Percentiles rank a stretch among this genome's conserved stretches.
These are phyloP conservation scores for Triticum dicoccoides DNA, from an alignment of 176 grass and related monocot species.

Conservation along the genomic window DNA sequence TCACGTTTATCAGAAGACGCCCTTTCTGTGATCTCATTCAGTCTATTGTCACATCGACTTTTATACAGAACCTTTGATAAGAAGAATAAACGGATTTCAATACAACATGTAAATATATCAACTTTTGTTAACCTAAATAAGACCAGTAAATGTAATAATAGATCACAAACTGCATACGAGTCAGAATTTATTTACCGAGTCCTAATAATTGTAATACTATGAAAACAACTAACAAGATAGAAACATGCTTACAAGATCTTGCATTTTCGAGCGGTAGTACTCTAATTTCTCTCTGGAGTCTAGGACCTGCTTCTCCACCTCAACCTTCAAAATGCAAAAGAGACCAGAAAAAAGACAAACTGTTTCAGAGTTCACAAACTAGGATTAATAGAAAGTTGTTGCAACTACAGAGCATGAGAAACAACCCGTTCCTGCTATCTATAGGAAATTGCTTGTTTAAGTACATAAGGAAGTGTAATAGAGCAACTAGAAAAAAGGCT, in stretches of 20 bases:
- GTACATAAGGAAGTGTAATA: background rate
- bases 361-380: slow-evolving; percentile 4
- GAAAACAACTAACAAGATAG: slow-evolving; percentile 28
- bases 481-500: background rate
- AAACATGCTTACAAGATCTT: slow-evolving; percentile 86
- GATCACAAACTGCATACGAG: background rate
- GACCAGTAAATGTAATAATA: background rate
- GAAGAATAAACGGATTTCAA: background rate
- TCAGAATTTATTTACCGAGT: slow-evolving; percentile 15
- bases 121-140: slow-evolving; percentile 9
- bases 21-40: slow-evolving; percentile 98
- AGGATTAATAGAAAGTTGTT: background rate
- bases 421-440: background rate
- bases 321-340: slow-evolving; percentile 53
- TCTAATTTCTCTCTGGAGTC: slow-evolving; percentile 97
- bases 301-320: slow-evolving; percentile 80
- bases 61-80: slow-evolving; percentile 81
- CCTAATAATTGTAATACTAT: slow-evolving; percentile 1
- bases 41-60: slow-evolving; percentile 97
- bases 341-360: background rate
- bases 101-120: background rate
- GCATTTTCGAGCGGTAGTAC: slow-evolving; percentile 92
- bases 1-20: slow-evolving; percentile 92
- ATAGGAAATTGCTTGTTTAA: background rate
- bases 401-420: slow-evolving; percentile 10